Evolutionary conservation across 225 moss, liverwort and hornwort species (phyloP).

Genomic region (Thuidium tamariscinum): DNA sequence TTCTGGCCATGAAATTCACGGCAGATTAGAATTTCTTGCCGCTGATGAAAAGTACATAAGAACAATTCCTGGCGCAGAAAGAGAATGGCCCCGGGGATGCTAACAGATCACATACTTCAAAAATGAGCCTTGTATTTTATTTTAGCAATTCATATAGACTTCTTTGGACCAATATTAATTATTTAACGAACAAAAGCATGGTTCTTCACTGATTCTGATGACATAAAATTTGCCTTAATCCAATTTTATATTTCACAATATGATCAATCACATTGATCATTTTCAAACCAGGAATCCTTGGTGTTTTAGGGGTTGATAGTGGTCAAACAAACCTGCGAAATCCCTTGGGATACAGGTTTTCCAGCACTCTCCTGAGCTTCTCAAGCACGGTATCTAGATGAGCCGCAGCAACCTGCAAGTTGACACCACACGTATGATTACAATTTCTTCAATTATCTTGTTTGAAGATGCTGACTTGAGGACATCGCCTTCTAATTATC

Average conservation of each 20-base stretch:
- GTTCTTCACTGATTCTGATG: not conserved
- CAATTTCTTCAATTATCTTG: not conserved
- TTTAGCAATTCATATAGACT: not conserved
- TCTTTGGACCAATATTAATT: not conserved
- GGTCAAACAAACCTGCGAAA: constrained; percentile 55
- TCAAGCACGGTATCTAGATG: constrained; percentile 97
- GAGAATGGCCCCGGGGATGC: not conserved
- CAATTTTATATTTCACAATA: not conserved
- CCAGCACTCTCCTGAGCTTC: constrained; percentile 74
- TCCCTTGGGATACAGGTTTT: constrained; percentile 65
- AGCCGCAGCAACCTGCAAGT: constrained; percentile 83
- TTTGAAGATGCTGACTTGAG: not conserved
- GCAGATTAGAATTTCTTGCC: not conserved
- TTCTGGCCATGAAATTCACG: constrained; percentile 30
- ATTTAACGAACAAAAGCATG: not conserved
- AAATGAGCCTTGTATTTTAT: not conserved
- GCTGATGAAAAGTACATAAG: not conserved
- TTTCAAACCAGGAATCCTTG: not conserved
- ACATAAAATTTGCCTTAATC: not conserved
- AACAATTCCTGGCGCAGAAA: not conserved
- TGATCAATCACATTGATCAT: not conserved
- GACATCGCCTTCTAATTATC: not conserved
- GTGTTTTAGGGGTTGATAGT: not conserved
- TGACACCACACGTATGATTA: not conserved
- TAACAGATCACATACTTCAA: not conserved